Percentiles rank a stretch among this genome's conserved stretches.
These are phyloP conservation scores for Fallopia convolvulus DNA, from an alignment of 148 eudicot species.

Conservation along the genomic window DNA sequence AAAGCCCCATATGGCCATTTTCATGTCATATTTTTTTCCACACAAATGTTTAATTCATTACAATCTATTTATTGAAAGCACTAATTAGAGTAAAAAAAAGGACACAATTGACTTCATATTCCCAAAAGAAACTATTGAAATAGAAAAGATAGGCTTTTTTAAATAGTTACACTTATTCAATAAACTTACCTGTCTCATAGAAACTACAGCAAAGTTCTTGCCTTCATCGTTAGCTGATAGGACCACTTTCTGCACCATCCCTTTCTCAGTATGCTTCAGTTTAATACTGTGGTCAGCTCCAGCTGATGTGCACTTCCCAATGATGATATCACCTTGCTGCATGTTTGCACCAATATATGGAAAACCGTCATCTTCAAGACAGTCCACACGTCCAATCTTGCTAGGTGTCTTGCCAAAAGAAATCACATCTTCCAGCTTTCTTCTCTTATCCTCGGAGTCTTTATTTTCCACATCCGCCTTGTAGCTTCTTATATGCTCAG, in stretches of 20 bases:
- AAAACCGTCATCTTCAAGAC: conserved; percentile 93
- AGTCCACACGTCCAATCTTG: conserved; percentile 80
- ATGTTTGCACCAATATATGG: conserved; percentile 81
- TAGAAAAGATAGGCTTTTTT: background rate
- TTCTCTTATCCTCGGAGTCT: conserved; percentile 48
- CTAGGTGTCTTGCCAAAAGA: conserved; percentile 85
- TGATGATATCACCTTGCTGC: conserved; percentile 81
- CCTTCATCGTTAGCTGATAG: conserved; percentile 94
- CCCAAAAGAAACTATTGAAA: background rate
- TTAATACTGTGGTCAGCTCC: conserved; percentile 84
- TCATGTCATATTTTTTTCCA: background rate
- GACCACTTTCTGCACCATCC: conserved; percentile 92
- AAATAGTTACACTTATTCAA: background rate
- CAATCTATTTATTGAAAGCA: background rate
- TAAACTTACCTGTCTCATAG: conserved; percentile 74
- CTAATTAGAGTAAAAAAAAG: background rate
- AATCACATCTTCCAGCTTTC: conserved; percentile 50
- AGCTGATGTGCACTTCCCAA: conserved; percentile 70
- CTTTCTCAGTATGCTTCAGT: conserved; percentile 87
- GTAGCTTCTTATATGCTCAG: conserved; percentile 82
- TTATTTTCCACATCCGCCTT: conserved; percentile 79
- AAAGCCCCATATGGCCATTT: background rate
- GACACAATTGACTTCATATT: background rate
- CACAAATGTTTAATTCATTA: background rate
- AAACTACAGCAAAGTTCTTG: conserved; percentile 84